phyloP scores from a whole-genome alignment of 495 filamentous ascomycete genomes.

The Daldinia bambusicola region DNA sequence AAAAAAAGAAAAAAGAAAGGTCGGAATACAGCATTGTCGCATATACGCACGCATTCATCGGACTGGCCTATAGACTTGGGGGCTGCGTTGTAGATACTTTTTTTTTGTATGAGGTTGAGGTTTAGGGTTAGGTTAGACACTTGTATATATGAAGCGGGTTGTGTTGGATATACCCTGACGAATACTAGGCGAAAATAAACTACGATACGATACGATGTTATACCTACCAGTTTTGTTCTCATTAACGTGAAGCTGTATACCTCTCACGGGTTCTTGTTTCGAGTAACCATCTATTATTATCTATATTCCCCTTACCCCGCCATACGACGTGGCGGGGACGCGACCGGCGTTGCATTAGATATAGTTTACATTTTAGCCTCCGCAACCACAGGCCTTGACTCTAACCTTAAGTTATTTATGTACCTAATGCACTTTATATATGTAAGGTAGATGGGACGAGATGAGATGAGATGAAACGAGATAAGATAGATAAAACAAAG shows the following conservation, averaged over 20 bases:
- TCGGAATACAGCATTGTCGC: not conserved
- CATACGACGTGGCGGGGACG: not conserved
- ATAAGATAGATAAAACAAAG: too few species aligned
- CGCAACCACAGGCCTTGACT: not conserved
- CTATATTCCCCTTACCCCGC: not conserved
- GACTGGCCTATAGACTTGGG: not conserved
- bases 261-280: not conserved
- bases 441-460: too few species aligned
- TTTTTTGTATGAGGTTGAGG: not conserved
- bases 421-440: too few species aligned
- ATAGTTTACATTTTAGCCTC: not conserved
- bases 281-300: not conserved
- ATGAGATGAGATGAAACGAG: too few species aligned
- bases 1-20: not conserved
- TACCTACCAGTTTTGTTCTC: too few species aligned
- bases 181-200: not conserved
- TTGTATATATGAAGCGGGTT: not conserved
- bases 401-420: not conserved
- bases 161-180: slow-evolving; percentile 28
- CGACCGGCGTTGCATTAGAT: not conserved
- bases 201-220: slow-evolving; percentile 5
- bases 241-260: not conserved
- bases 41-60: not conserved
- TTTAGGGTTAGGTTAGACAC: slow-evolving; percentile 12
- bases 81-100: not conserved